phyloP scores from a whole-genome alignment of 306 rosid species.

The Hylodesmum podocarpum region DNA sequence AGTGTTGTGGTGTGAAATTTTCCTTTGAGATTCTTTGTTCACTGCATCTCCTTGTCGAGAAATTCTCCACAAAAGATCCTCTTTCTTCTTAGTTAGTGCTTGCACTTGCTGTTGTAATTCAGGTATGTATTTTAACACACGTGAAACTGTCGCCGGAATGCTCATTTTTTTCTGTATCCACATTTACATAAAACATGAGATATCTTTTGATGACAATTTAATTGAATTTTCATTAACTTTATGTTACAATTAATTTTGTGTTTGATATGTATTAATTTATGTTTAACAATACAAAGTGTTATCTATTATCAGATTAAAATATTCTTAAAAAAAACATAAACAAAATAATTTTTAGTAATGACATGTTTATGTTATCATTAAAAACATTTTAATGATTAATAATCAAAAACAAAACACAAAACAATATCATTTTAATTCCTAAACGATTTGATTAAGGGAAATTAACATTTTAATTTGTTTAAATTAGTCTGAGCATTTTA shows the following conservation, averaged over 20 bases:
- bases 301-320: too few species aligned
- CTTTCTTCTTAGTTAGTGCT: conserved; percentile 49
- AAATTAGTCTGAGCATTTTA: neutral
- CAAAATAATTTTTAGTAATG: neutral
- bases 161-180: conserved; percentile 59
- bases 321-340: neutral
- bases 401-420: neutral
- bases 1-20: conserved; percentile 1
- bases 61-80: conserved; percentile 39
- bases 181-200: neutral
- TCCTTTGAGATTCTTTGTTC: conserved; percentile 14
- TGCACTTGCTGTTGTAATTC: conserved; percentile 60
- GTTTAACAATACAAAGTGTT: neutral
- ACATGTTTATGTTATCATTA: neutral
- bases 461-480: neutral
- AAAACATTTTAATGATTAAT: neutral
- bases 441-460: too few species aligned
- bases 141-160: conserved; percentile 59
- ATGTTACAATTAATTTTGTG: too few species aligned
- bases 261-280: too few species aligned
- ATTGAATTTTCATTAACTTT: neutral
- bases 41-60: conserved; percentile 2
- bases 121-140: conserved; percentile 60
- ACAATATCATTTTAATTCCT: neutral
- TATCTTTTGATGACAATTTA: neutral